Evolutionary conservation across 2,329 filamentous ascomycete genomes (phyloP).

Genomic region (Apiospora arundinis): DNA sequence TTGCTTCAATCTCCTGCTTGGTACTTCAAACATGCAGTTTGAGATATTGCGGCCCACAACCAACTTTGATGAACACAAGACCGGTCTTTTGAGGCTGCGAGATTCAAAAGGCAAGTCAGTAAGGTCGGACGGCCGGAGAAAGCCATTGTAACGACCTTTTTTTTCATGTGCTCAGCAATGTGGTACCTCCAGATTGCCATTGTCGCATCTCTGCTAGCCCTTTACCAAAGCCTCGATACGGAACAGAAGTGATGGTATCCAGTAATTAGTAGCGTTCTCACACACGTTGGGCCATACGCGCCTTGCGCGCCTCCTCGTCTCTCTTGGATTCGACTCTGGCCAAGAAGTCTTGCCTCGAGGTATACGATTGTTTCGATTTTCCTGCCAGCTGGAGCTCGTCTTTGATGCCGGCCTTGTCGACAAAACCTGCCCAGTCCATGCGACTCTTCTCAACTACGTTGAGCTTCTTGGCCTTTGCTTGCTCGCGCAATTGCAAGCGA

Average conservation of each 20-base stretch:
- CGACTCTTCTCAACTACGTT: slow-evolving; percentile 76
- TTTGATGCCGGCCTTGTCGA: slow-evolving; percentile 74
- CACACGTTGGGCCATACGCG: slow-evolving; percentile 51
- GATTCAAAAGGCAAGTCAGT: too few relatives aligned
- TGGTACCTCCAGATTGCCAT: not conserved
- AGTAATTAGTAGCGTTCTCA: slow-evolving; percentile 24
- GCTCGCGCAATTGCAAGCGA: slow-evolving; percentile 54
- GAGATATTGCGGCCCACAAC: not conserved
- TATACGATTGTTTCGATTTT: slow-evolving; percentile 69
- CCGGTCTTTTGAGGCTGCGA: not conserved
- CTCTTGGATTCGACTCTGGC: slow-evolving; percentile 67
- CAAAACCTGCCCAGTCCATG: slow-evolving; percentile 76
- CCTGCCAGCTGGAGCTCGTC: slow-evolving; percentile 71
- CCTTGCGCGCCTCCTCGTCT: slow-evolving; percentile 65
- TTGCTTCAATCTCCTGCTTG: not conserved
- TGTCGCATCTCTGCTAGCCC: not conserved
- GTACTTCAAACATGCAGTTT: not conserved
- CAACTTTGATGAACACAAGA: not conserved
- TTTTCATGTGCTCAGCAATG: not conserved
- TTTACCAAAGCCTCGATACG: not conserved
- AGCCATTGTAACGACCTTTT: not conserved
- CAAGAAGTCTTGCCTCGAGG: slow-evolving; percentile 68
- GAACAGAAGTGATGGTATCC: not conserved
- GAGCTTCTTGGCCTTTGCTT: slow-evolving; percentile 64
- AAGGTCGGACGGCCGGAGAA: not conserved